Percentiles rank a stretch among this genome's conserved stretches.
phyloP scores from a whole-genome alignment of 441 rosid genomes.

The Corymbia calophylla region DNA sequence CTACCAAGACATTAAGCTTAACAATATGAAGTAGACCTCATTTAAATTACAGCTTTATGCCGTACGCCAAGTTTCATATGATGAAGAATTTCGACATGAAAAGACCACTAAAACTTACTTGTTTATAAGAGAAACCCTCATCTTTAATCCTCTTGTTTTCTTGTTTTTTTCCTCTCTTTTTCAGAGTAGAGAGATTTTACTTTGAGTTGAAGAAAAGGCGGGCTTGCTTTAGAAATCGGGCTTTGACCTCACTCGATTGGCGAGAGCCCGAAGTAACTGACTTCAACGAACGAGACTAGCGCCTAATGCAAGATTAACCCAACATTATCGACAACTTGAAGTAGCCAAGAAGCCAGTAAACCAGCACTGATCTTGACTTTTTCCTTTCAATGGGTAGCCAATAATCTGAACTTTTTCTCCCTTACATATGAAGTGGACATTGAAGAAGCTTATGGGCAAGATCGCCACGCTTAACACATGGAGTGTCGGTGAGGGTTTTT shows the following conservation, averaged over 20 bases:
- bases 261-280: neutral
- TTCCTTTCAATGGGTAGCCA: neutral
- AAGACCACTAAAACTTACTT: neutral
- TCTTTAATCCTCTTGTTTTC: neutral
- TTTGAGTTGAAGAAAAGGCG: neutral
- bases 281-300: neutral
- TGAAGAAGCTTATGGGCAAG: neutral
- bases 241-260: neutral
- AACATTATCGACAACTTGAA: neutral
- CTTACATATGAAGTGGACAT: neutral
- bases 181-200: neutral
- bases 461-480: neutral
- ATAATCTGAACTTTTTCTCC: neutral
- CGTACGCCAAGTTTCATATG: neutral
- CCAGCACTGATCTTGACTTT: neutral
- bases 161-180: neutral
- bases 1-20: neutral
- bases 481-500: neutral
- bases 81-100: neutral
- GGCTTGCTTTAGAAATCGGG: neutral
- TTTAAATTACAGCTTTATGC: neutral
- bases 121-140: neutral
- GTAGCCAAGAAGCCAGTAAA: neutral
- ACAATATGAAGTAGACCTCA: neutral
- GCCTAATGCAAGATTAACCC: neutral